These are phyloP conservation scores for Pseudoneurospora amorphoporcata DNA, from an alignment of 495 filamentous ascomycete species.

Conservation along the genomic window DNA sequence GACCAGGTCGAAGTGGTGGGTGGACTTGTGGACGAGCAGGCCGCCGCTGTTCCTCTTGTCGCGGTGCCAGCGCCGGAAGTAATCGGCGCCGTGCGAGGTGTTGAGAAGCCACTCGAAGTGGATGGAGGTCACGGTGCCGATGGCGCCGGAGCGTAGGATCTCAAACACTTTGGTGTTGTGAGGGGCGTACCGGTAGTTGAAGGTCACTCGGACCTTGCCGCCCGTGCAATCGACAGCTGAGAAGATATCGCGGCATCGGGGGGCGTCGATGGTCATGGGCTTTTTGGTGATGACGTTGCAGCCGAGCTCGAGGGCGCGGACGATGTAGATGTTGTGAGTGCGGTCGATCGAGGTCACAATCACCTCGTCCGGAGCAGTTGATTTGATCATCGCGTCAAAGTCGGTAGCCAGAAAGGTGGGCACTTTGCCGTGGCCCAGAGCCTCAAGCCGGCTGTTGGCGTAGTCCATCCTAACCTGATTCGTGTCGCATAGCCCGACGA, in stretches of 20 bases:
- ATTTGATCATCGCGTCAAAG: slow-evolving; percentile 44
- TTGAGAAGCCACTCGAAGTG: slow-evolving; percentile 54
- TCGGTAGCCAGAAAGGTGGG: slow-evolving; percentile 40
- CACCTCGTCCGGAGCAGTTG: slow-evolving; percentile 44
- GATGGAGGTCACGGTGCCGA: slow-evolving; percentile 43
- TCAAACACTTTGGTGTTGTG: slow-evolving; percentile 42
- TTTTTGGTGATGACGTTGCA: slow-evolving; percentile 49
- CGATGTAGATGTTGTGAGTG: slow-evolving; percentile 46
- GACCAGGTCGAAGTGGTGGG: slow-evolving; percentile 41
- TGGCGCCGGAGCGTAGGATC: slow-evolving; percentile 37
- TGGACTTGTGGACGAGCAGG: slow-evolving; percentile 40
- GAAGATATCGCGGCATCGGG: slow-evolving; percentile 40
- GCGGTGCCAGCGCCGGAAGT: slow-evolving; percentile 52
- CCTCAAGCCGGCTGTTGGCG: slow-evolving; percentile 27
- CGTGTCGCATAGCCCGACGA: slow-evolving; percentile 42
- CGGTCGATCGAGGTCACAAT: slow-evolving; percentile 51
- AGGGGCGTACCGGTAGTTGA: slow-evolving; percentile 44
- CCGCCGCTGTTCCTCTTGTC: slow-evolving; percentile 48
- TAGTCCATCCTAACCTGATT: slow-evolving; percentile 38
- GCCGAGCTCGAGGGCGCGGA: slow-evolving; percentile 44
- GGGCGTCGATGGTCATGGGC: slow-evolving; percentile 47
- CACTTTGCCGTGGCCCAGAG: slow-evolving; percentile 26
- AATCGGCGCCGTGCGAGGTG: slow-evolving; percentile 49
- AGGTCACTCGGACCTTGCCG: slow-evolving; percentile 33
- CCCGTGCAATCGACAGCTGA: slow-evolving; percentile 29